Evolutionary conservation across 345 rosid genomes (phyloP), one percentile per base, ranked within the genome.

Genomic region (Rubroshorea leprosula): DNA sequence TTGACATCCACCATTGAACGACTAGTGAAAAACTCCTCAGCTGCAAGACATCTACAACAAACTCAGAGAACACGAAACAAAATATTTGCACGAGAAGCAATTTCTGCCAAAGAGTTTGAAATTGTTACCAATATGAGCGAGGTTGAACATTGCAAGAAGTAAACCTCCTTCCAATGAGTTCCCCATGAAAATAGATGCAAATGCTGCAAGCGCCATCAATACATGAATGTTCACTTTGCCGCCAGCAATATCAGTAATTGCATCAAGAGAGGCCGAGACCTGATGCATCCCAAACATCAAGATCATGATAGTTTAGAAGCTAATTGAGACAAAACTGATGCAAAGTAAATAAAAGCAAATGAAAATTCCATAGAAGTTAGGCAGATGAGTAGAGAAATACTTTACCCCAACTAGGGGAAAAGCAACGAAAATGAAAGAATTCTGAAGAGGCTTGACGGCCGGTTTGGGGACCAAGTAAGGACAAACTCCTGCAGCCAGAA

Each of bases 11-110:
- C 83, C 94, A 89, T 70, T 9, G 99, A 89, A 5, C 86, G 79
- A 67, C 97, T 83, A 16, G 99, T 93, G 71, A 93, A 93, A 62
- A 89, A 81, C 82, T 89, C 97, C 61, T 93, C 97, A n/a, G 99
- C 99, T 93, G 81, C 74, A 81, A 55, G 41, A 35, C 5, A 35
- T 35, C 41, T 48, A 61, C 51, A 57, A 31, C 3, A 35, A 62
- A 31, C 54, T 39, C 17, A 47, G 16, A 53, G 46, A n/a, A 44
- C 62, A 50, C 20, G 55, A 66, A 61, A 53, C 47, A 3, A 44
- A 9, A 65, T 29, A 22, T 38, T 31, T 49, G 43, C 43, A 46
- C 45, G 17, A n/a, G 23, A 58, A 54, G 58, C 25, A 49, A 62
- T 23, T 12, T 7, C 14, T 0, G 2, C 38, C 19, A 60, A 16